Conservation (phyloP, 768 basidiomycete genomes). For the Rhodotorula sphaerocarpa region DNA sequence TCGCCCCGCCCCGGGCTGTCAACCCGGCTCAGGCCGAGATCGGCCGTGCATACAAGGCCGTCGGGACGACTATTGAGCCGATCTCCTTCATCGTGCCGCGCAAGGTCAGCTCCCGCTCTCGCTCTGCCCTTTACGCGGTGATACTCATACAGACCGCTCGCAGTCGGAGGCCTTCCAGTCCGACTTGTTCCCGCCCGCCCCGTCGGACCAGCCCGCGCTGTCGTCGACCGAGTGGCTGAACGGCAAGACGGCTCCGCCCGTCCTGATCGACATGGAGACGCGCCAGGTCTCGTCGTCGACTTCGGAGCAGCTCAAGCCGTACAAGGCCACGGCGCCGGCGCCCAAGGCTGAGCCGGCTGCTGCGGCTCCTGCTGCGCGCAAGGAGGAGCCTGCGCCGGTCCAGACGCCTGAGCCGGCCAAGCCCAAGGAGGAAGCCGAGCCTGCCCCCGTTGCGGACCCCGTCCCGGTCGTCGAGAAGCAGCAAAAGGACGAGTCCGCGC, state of each 20-base stretch:
- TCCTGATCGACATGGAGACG: conserved; percentile 52
- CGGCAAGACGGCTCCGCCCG: conserved; percentile 69
- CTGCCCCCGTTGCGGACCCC: too few species aligned
- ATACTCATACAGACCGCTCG: conserved; percentile 1
- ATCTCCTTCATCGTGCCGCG: conserved; percentile 92
- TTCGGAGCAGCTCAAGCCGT: conserved; percentile 43
- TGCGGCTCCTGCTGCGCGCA: conserved; percentile 39
- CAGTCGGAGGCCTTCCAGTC: conserved; percentile 93
- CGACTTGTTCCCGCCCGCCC: conserved; percentile 90
- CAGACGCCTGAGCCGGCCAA: conserved; percentile 38
- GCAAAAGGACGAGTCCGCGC: background rate
- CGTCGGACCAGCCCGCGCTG: conserved; percentile 68
- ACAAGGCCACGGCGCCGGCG: conserved; percentile 24
- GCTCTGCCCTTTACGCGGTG: background rate
- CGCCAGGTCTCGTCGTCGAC: conserved; percentile 34
- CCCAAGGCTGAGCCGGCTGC: conserved; percentile 23
- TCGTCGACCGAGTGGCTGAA: conserved; percentile 74
- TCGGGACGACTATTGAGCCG: conserved; percentile 62
- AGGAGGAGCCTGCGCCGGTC: background rate
- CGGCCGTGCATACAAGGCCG: conserved; percentile 77
- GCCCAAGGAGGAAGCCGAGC: conserved; percentile 13
- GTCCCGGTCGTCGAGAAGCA: too few species aligned
- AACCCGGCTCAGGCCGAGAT: conserved; percentile 89
- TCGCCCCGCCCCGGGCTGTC: conserved; percentile 84
- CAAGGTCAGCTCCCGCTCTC: conserved; percentile 52